Conservation (phyloP, 169 alveolate species). For the Babesia sp. region DNA sequence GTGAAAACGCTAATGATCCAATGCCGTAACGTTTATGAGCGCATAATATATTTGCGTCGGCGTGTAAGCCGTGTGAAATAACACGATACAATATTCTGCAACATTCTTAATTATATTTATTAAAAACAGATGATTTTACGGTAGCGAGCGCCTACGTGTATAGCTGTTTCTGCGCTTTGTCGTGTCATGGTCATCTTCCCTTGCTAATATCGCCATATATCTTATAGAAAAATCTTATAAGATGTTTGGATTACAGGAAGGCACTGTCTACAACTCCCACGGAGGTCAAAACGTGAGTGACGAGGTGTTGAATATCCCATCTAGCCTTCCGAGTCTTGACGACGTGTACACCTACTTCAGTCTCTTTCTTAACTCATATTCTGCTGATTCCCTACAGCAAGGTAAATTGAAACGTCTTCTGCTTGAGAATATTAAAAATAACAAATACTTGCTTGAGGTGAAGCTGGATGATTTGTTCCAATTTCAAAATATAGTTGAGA, state of each 20-base stretch:
- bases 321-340: constrained; percentile 73
- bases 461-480: constrained; percentile 77
- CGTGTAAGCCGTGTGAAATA: neutral
- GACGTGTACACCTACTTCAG: constrained; percentile 75
- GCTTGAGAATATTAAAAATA: constrained; percentile 75
- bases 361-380: constrained; percentile 70
- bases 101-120: neutral
- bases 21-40: constrained; percentile 23
- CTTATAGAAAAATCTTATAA: neutral
- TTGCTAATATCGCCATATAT: neutral
- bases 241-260: constrained; percentile 75
- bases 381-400: constrained; percentile 76
- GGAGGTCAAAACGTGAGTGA: constrained; percentile 60
- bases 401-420: constrained; percentile 74
- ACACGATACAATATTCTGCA: neutral
- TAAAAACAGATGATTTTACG: neutral
- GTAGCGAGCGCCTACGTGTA: neutral
- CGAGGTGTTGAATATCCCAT: constrained; percentile 63
- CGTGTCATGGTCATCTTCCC: neutral
- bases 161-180: neutral
- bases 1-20: constrained; percentile 46
- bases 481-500: constrained; percentile 73
- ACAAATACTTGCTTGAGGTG: constrained; percentile 73
- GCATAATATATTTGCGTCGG: neutral
- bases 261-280: constrained; percentile 69